Conservation (phyloP, 176 grass and related monocot genomes). For the Hsuehochloa calcarea region DNA sequence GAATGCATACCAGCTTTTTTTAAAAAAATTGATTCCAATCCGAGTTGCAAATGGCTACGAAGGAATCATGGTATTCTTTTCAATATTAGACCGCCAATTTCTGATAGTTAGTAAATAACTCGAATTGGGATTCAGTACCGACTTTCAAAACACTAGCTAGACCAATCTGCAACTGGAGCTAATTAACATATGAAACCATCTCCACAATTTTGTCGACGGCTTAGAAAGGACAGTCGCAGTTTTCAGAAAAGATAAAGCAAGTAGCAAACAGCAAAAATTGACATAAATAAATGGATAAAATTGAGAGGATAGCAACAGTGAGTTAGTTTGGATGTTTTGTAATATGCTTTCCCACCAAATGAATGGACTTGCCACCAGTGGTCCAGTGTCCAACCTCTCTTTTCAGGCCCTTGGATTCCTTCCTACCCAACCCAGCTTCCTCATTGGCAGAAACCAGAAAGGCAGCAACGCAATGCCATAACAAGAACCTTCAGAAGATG, state of each 20-base stretch:
- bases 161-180: not conserved
- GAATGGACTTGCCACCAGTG: slow-evolving; percentile 49
- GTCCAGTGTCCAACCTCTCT: slow-evolving; percentile 23
- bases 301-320: slow-evolving; percentile 12
- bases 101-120: not conserved
- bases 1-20: not conserved
- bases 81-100: not conserved
- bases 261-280: not conserved
- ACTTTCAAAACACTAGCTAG: not conserved
- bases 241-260: not conserved
- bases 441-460: slow-evolving; percentile 10
- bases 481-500: not conserved
- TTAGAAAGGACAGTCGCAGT: not conserved
- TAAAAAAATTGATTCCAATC: not conserved
- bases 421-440: slow-evolving; percentile 12
- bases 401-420: slow-evolving; percentile 14
- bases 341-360: slow-evolving; percentile 47
- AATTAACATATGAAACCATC: not conserved
- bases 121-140: not conserved
- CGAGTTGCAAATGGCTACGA: not conserved
- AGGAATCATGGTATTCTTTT: not conserved
- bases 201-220: not conserved
- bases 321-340: slow-evolving; percentile 12
- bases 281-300: not conserved
- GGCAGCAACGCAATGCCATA: not conserved